Conservation (phyloP, 2,329 filamentous ascomycete species). For the Aspergillus ochraceus region DNA sequence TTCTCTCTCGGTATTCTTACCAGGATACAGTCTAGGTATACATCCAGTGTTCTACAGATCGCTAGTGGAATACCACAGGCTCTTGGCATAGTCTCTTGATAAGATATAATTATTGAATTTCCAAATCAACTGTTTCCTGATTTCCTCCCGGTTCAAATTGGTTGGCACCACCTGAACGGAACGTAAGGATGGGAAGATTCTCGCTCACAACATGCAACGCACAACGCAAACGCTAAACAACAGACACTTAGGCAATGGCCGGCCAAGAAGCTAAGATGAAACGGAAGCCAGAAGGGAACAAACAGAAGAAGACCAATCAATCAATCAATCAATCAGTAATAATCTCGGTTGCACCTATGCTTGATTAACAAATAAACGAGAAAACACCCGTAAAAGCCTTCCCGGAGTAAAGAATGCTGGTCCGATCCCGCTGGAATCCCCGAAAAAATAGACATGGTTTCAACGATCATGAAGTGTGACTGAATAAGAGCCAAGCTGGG, state of each 20-base stretch:
- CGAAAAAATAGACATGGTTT: background rate
- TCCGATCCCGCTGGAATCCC: background rate
- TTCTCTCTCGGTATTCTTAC: too few relatives aligned
- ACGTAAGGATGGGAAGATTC: constrained; percentile 3
- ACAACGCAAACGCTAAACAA: constrained; percentile 18
- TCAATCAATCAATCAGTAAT: background rate
- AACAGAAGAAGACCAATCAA: background rate
- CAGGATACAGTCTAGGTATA: too few relatives aligned
- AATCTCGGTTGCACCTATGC: constrained; percentile 1
- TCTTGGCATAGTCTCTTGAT: background rate
- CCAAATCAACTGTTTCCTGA: constrained; percentile 2
- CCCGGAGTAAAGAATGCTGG: background rate
- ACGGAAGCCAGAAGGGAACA: background rate
- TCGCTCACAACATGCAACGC: constrained; percentile 24
- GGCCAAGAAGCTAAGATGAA: background rate
- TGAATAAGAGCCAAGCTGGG: background rate
- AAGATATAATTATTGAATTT: constrained; percentile 1
- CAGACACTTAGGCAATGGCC: background rate
- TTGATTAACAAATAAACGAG: background rate
- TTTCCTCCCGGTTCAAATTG: constrained; percentile 6
- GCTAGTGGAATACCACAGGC: background rate
- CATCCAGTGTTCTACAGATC: too few relatives aligned
- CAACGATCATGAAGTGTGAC: background rate
- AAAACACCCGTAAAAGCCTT: background rate
- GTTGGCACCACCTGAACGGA: constrained; percentile 2